phyloP scores from a whole-genome alignment of 1,284 basidiomycete species.

The Sporisorium graminicola region DNA sequence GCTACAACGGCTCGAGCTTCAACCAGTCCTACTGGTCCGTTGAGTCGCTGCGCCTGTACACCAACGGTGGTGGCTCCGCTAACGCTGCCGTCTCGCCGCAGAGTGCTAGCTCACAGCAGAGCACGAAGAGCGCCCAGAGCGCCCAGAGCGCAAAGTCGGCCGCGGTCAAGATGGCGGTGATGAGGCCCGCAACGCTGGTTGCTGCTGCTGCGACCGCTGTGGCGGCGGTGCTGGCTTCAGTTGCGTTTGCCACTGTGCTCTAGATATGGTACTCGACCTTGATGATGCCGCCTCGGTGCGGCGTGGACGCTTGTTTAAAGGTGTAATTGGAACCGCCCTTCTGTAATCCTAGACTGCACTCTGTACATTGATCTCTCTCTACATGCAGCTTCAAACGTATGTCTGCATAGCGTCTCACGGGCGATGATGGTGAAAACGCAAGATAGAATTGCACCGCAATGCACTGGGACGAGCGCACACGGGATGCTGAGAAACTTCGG shows the following conservation, averaged over 20 bases:
- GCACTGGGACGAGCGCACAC: too few species aligned
- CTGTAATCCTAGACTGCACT: not conserved
- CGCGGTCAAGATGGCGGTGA: not conserved
- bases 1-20: constrained; percentile 53
- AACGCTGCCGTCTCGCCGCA: constrained; percentile 47
- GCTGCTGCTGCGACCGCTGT: constrained; percentile 5
- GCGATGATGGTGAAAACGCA: not conserved
- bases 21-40: constrained; percentile 63
- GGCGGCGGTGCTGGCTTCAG: constrained; percentile 2
- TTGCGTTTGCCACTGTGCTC: constrained; percentile 23
- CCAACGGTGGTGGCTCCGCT: constrained; percentile 45
- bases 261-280: not conserved
- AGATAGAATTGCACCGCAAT: too few species aligned
- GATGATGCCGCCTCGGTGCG: too few species aligned
- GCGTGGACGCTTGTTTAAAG: not conserved
- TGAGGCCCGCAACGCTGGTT: not conserved
- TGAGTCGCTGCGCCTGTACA: constrained; percentile 52
- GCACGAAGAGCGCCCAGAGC: too few species aligned
- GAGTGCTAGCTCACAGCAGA: not conserved
- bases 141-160: constrained; percentile 9
- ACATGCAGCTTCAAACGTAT: too few species aligned
- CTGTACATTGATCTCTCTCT: not conserved
- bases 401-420: too few species aligned
- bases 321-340: not conserved
- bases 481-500: too few species aligned